These are phyloP conservation scores for Pseudogymnoascus sp. DNA, from an alignment of 2,329 filamentous ascomycete species.

Conservation along the genomic window DNA sequence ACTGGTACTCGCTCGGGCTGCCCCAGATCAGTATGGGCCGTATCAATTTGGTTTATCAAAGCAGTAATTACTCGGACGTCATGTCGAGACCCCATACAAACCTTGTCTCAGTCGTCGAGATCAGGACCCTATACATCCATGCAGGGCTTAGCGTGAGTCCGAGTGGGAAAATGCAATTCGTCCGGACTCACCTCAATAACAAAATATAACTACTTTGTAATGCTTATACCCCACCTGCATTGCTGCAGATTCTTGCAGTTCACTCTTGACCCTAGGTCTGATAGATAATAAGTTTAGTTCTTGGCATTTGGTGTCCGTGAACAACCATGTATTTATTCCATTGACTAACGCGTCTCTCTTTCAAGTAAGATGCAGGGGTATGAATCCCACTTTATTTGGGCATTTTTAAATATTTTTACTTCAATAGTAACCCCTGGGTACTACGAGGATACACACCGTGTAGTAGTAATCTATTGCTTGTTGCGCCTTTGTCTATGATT, in stretches of 20 bases:
- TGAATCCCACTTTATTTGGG: background rate
- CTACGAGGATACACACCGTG: background rate
- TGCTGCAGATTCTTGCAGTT: background rate
- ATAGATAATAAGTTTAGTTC: background rate
- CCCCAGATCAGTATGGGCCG: background rate
- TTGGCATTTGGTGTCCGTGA: background rate
- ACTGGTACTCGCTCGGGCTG: background rate
- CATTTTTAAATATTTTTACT: background rate
- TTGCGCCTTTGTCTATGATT: background rate
- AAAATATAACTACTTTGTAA: background rate
- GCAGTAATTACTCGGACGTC: background rate
- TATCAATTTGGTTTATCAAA: background rate
- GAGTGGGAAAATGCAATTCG: background rate
- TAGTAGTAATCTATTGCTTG: background rate
- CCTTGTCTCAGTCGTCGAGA: background rate
- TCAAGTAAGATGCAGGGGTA: background rate
- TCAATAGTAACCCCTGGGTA: background rate
- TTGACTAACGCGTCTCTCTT: background rate
- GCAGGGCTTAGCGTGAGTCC: background rate
- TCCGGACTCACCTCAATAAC: background rate
- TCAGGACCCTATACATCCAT: background rate
- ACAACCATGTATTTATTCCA: background rate
- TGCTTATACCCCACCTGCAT: background rate
- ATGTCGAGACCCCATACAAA: background rate
- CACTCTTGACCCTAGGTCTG: background rate